Evolutionary conservation across 1,284 basidiomycete species (phyloP), one percentile per base, ranked within the genome.

Genomic region (Moesziomyces sp.): DNA sequence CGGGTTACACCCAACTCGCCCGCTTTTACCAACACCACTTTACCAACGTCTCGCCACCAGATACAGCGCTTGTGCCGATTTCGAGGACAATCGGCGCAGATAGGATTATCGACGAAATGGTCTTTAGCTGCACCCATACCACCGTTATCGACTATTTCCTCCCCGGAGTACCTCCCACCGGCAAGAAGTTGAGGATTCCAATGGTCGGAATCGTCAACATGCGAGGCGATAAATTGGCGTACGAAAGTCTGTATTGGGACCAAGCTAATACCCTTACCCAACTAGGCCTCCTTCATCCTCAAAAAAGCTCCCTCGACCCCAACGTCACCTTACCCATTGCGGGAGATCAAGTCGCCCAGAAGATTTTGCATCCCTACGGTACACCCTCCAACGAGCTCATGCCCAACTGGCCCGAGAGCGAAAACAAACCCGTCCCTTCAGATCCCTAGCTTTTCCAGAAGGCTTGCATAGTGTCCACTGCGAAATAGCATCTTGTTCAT

Each of bases 131-230:
- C 24, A 70, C 67, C 8, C 67, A 70, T 19, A 70, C 67, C 2
- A 70, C 67, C 13, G 28, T 28, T 52, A 62, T 69, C 48, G 66
- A 69, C 11, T 69, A 69, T 57, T 69, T 69, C 23, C 28, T 69
- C 3, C 66, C 66, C 5, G 67, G 67, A 8, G 53, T 70, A 0
- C 60, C 60, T 13, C 67, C 67, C 5, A 70, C 67, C 0, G 53
- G 60, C 14, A 56, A 55, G 34, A 59, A 49, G 50, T 26, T 70
- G 16, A 14, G 61, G 0, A 70, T 64, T 24, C 67, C 67, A 5
- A 70, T 70, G 60, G 67, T 70, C 1, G 67, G 67, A 8, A 63
- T 70, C 26, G 67, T 70, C 46, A 70, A 70, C 18, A 35, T 70
- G n/a, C 50, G 67, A 24, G 67, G 67, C 7, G 60, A 70, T 43